Evolutionary conservation across 768 basidiomycete genomes (phyloP), one percentile per base, ranked within the genome.

Genomic region (Saitozyma sp.): DNA sequence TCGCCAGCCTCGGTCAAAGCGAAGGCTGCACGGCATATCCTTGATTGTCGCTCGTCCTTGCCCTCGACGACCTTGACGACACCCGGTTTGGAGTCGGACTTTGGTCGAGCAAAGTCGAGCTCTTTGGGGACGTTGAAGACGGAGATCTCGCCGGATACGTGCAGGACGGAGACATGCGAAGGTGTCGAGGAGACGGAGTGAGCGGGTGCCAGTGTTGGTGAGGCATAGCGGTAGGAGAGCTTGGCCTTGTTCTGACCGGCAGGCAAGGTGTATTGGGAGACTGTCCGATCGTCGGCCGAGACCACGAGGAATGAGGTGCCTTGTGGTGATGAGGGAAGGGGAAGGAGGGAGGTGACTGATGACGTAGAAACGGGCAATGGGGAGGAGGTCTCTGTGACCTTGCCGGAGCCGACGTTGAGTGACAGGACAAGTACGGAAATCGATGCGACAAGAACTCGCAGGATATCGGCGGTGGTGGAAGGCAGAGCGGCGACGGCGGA

Each of bases 141-240:
- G 9, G 69, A 74, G n/a, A 76, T 64, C 56, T 77, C 75, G 37
- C 78, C 78, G 1, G 78, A 75, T 8, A 56, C 46, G 49, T 77
- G 75, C 19, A 77, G 57, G 17, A 76, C 67, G 1, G 73, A 71
- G 13, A 79, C 43, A 19, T 64, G 59, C 11, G 45, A 57, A 6
- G 71, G 52, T 2, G 66, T 65, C 6, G 68, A n/a, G 9, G 74
- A 57, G 14, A 73, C 41, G 42, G 69, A 73, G 54, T 79, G 78
- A 5, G 71, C 73, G 17, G 71, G 69, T 7, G 76, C 76, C 11
- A 71, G 52, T 8, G 74, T 76, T 1, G 76, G 76, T 0, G 70
- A 73, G 16, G 64, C 70, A 50, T 63, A 77, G 46, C 71, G 69
- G 57, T 70, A 76, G 29, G 62, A 79, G 46, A 66, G 61, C 58